Conservation (phyloP, 345 rosid species). For the Eucalyptus regnans region DNA sequence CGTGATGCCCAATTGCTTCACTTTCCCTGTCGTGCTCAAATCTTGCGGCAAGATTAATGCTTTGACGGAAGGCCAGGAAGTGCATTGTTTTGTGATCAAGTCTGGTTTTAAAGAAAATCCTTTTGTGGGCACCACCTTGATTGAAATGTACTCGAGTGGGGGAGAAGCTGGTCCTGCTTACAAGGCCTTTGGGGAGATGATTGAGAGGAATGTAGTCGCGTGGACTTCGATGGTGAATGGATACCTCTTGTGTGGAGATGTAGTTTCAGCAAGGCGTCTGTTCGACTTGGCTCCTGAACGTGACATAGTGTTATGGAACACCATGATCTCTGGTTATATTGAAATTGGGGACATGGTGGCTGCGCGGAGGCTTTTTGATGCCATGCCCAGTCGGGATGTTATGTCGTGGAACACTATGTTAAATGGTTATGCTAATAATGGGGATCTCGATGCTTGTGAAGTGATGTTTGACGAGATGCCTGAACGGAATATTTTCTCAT, state of each 20-base stretch:
- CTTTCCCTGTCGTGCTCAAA: constrained; percentile 60
- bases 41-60: constrained; percentile 39
- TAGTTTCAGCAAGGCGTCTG: constrained; percentile 39
- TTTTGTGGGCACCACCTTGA: constrained; percentile 49
- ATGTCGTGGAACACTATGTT: constrained; percentile 81
- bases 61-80: constrained; percentile 40
- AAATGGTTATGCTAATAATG: constrained; percentile 44
- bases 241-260: constrained; percentile 36
- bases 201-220: constrained; percentile 58
- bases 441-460: constrained; percentile 41
- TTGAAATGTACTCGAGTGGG: constrained; percentile 58
- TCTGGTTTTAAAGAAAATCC: constrained; percentile 42
- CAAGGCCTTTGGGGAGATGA: constrained; percentile 59
- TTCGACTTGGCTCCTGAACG: constrained; percentile 69
- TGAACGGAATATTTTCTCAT: constrained; percentile 60
- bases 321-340: constrained; percentile 59
- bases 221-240: constrained; percentile 69
- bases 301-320: constrained; percentile 74
- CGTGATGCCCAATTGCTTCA: constrained; percentile 59
- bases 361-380: constrained; percentile 56
- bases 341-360: constrained; percentile 39
- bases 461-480: constrained; percentile 62
- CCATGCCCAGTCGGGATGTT: constrained; percentile 52
- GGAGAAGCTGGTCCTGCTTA: constrained; percentile 28
- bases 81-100: constrained; percentile 54